Base-by-base conservation (phyloP, 768 basidiomycete species). In the Collybia nuda region DNA sequence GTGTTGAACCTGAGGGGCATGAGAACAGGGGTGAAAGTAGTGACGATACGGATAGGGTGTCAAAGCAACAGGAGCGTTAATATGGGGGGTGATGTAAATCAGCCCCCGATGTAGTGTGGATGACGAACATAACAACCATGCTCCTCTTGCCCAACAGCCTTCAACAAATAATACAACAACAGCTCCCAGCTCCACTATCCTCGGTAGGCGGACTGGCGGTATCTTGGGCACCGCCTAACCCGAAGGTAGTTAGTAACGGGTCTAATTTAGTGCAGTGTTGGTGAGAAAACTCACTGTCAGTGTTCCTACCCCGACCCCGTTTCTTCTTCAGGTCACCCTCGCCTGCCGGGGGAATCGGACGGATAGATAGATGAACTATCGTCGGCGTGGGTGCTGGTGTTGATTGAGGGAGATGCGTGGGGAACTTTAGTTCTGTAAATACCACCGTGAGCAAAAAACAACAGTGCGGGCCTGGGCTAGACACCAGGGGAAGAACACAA, bases 361-460 rank as follows among this genome's bases (percentile, higher is more conserved):
- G 77, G 47, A 91, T 79, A 24, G 86, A 87, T 32, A 91, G 73
- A 60, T 91, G 88, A 26, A 90, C 82, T 32, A 91, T 88, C 0
- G 87, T 90, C 1, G 83, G 74, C 44, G 23, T 71, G 35, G 56
- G 74, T n/a, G 53, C 61, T 40, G 53, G 60, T 40, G 0, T 56
- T 38, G 62, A 61, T 44, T 61, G 57, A 7, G 64, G 67, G 44
- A 65, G 73, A 66, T 64, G 64, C 51, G 66, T 68, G 42, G 73
- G 70, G 40, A 76, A 66, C 52, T 70, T 74, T 22, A 75, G 67
- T 53, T 71, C 75, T 75, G 56, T 51, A 32, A 32, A 32, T 32
- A 32, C 12, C 32, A 32, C 32, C 32, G 32, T 32, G 32, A 32
- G 32, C 32, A 32, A 32, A 32, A 32, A 32, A 26, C 4, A 26